Percentiles rank a stretch among this genome's conserved stretches.
Conservation (phyloP, 2,329 filamentous ascomycete species). For the Massarina eburnea region DNA sequence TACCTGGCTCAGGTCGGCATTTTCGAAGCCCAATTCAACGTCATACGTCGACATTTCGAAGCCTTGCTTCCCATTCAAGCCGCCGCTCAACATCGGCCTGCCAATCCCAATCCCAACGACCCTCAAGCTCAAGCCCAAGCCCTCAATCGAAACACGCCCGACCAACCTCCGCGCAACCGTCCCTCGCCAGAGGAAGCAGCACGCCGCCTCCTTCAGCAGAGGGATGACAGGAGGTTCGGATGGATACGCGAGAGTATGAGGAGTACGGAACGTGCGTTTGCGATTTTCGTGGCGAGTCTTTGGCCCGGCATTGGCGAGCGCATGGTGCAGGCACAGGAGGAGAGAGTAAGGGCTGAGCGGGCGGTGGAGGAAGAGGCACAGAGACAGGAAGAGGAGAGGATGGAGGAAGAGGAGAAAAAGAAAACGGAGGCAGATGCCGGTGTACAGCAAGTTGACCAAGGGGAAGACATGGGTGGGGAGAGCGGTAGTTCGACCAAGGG, state of each 20-base stretch:
- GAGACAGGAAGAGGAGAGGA: slow-evolving; percentile 15
- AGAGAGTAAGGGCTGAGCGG: slow-evolving; percentile 42
- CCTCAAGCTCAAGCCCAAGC: not conserved
- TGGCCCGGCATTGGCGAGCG: slow-evolving; percentile 64
- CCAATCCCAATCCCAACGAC: slow-evolving; percentile 10
- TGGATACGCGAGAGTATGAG: slow-evolving; percentile 44
- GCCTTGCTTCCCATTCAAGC: slow-evolving; percentile 40
- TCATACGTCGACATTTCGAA: slow-evolving; percentile 48
- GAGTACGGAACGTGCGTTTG: slow-evolving; percentile 56
- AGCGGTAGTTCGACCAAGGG: too few relatives aligned
- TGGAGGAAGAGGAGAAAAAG: slow-evolving; percentile 19
- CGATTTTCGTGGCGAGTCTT: slow-evolving; percentile 64
- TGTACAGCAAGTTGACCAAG: slow-evolving; percentile 8
- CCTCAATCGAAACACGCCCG: not conserved
- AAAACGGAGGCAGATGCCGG: slow-evolving; percentile 8
- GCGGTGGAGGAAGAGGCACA: slow-evolving; percentile 23
- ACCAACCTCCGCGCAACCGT: slow-evolving; percentile 17
- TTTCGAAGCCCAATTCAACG: slow-evolving; percentile 43
- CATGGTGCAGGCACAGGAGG: slow-evolving; percentile 59
- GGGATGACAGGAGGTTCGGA: slow-evolving; percentile 27
- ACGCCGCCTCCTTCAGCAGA: slow-evolving; percentile 42
- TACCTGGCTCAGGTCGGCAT: slow-evolving; percentile 47
- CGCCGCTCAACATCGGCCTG: slow-evolving; percentile 10
- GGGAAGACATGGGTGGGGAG: slow-evolving; percentile 9
- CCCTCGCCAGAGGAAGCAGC: slow-evolving; percentile 46